Evolutionary conservation across 2,329 filamentous ascomycete genomes (phyloP), one percentile per base, ranked within the genome.

Genomic region (Dothideomycetes sp.): DNA sequence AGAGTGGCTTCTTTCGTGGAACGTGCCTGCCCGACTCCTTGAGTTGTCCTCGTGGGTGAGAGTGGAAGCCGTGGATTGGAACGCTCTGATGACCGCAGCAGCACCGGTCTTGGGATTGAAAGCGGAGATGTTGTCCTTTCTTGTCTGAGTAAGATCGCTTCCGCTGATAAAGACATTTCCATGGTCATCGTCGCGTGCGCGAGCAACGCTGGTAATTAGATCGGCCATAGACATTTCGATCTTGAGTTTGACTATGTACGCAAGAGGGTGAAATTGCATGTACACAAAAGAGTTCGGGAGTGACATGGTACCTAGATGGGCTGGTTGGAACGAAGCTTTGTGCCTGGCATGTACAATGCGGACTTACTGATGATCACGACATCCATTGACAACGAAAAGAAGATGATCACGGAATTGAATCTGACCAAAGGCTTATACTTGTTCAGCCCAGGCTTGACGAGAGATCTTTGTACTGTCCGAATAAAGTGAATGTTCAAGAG

Each of bases 201-300:
- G n/a, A 5, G 58, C 56, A 24, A 62, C 53, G 44, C 61, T 63
- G 14, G 51, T 62, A 44, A 71, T 66, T 16, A 73, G 61, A 37
- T 68, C 64, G 43, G 69, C 66, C 62, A 72, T 66, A 37, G 63
- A 64, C 61, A 72, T 66, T 49, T 71, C 68, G 49, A 73, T 70
- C 47, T 68, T 62, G 29, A 71, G 56, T 45, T 71, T 71, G 42
- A 67, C 54, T 11, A 68, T 53, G 48, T 68, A 70, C 4, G 61
- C 68, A 3, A 72, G 55, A 0, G 69, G 69, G 41, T 70, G 65
- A 45, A 69, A 66, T 49, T 70, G 63, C 19, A 69, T 53, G 44
- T 56, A 63, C 61, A 69, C 58, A n/a, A 64, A 60, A n/a, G 58
- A 60, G 44, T 68, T 64, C 0, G 57, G 59, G 5, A 69, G 58